These are phyloP conservation scores for Trypanosoma congolense DNA, from an alignment of 208 protist genomes.

Conservation along the genomic window DNA sequence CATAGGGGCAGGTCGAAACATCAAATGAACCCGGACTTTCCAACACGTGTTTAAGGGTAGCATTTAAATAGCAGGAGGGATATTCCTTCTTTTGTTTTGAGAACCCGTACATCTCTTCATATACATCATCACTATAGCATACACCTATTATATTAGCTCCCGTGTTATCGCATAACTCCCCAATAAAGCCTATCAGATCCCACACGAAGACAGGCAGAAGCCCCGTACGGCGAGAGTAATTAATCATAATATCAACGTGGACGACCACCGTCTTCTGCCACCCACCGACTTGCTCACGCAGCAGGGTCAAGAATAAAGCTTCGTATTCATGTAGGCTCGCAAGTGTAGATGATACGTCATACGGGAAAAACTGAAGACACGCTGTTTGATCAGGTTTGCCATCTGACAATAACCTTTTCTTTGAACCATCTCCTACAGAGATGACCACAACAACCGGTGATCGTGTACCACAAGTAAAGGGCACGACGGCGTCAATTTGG, in stretches of 20 bases:
- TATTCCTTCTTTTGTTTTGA: slow-evolving; percentile 16
- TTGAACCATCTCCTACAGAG: slow-evolving; percentile 60
- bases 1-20: slow-evolving; percentile 34
- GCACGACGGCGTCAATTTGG: slow-evolving; percentile 45
- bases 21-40: slow-evolving; percentile 27
- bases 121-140: slow-evolving; percentile 37
- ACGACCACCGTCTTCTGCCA: slow-evolving; percentile 49
- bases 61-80: slow-evolving; percentile 51
- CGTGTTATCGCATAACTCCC: slow-evolving; percentile 50
- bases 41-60: slow-evolving; percentile 35
- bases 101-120: slow-evolving; percentile 25
- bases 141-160: slow-evolving; percentile 42
- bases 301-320: slow-evolving; percentile 26
- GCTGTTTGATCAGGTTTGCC: slow-evolving; percentile 28
- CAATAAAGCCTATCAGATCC: slow-evolving; percentile 53
- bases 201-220: slow-evolving; percentile 32
- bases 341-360: slow-evolving; percentile 38
- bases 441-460: slow-evolving; percentile 50
- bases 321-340: slow-evolving; percentile 29
- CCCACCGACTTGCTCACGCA: slow-evolving; percentile 31
- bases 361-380: slow-evolving; percentile 30
- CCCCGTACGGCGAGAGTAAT: slow-evolving; percentile 4
- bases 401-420: slow-evolving; percentile 28
- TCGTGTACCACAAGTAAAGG: slow-evolving; percentile 52
- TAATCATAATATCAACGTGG: slow-evolving; percentile 38